These are phyloP conservation scores for Nidularia sp. DNA, from an alignment of 768 basidiomycete genomes.

Conservation along the genomic window DNA sequence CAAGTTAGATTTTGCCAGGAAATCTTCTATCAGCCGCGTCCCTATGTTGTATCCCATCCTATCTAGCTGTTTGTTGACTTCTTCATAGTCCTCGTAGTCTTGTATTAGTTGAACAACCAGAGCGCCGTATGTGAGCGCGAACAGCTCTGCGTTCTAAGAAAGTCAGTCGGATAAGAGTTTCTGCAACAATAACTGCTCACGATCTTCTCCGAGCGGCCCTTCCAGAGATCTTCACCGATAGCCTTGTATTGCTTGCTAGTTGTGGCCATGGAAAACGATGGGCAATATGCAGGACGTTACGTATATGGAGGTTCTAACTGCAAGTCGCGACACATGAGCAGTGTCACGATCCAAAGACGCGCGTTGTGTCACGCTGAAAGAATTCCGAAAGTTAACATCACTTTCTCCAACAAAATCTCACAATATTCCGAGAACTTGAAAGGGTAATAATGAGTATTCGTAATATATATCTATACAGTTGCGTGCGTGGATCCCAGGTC, in stretches of 20 bases:
- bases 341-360: not conserved
- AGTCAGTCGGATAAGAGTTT: constrained; percentile 11
- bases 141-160: constrained; percentile 90
- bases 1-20: constrained; percentile 87
- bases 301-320: not conserved
- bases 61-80: constrained; percentile 95
- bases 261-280: constrained; percentile 48
- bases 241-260: constrained; percentile 81
- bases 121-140: constrained; percentile 95
- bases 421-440: too few relatives aligned
- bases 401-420: too few relatives aligned
- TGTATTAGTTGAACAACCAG: constrained; percentile 98
- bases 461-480: too few relatives aligned
- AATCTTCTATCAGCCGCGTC: constrained; percentile 93
- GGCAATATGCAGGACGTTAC: not conserved
- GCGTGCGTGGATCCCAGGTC: too few relatives aligned
- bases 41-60: constrained; percentile 99
- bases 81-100: constrained; percentile 96
- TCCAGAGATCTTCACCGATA: constrained; percentile 96
- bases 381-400: not conserved
- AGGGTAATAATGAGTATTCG: too few relatives aligned
- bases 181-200: constrained; percentile 39
- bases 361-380: not conserved
- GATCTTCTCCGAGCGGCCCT: constrained; percentile 89
- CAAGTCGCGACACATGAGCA: too few relatives aligned